Evolutionary conservation across 179 eudicot genomes (phyloP), one percentile per base, ranked within the genome.

Genomic region (Beta macrorhiza): DNA sequence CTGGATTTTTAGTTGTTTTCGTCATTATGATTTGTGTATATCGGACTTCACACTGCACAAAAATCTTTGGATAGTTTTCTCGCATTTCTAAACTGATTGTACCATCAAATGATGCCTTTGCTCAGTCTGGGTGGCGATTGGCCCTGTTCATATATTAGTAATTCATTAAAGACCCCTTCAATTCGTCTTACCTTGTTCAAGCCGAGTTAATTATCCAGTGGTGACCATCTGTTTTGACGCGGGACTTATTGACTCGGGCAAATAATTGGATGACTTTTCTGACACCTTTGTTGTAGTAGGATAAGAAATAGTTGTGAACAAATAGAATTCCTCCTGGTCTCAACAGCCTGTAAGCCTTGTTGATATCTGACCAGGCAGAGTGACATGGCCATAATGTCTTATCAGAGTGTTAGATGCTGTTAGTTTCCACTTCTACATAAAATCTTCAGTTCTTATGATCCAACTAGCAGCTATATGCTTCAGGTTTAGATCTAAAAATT

Each of bases 291-390:
- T 84, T 78, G 72, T 88, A 82, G 64, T 82, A 82, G 16, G 84
- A 61, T 49, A 82, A 67, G 47, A 61, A 69, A 47, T 86, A 81
- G 55, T 85, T 87, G 56, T 86, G 91, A 72, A 92, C 91, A 61
- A 91, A 89, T 2, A 91, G 63, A 45, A 85, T 82, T 29, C 91
- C 93, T 14, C 91, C 92, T 22, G 91, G 89, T 76, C 84, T 79
- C 57, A 91, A 59, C 20, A 91, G 71, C 86, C 88, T 89, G 78
- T 86, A 82, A 42, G 89, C 92, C 69, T 82, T 81, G 82, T 88
- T 86, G 62, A 91, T 87, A 20, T 91, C 89, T 0, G 82, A 69
- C 91, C 92, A 89, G 15, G 92, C 91, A 37, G 89, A 91, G 86
- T 87, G 88, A 29, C 32, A 29, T 29, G 32, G 32, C 32, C 32